A percentile compares a stretch with the other conserved stretches of the same genome.
These are phyloP conservation scores for Coemansia sp. DNA, from an alignment of 371 early-diverging fungal species.

Conservation along the genomic window DNA sequence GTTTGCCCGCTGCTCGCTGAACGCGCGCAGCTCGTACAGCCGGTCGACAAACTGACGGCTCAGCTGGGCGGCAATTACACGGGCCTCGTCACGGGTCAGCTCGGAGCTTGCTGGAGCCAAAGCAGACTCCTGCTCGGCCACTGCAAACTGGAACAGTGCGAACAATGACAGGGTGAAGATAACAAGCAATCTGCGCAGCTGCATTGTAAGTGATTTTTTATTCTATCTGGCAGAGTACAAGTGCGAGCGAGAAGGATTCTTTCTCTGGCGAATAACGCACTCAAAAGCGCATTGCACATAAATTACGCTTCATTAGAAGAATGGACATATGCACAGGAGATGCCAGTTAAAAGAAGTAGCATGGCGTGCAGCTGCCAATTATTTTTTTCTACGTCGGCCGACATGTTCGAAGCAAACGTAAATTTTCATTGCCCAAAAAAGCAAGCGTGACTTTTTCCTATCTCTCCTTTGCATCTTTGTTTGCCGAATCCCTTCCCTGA, in stretches of 20 bases:
- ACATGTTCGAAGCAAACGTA: too few relatives aligned
- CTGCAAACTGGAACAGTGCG: neutral
- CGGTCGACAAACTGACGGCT: slow-evolving; percentile 26
- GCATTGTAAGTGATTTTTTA: neutral
- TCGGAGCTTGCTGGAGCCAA: neutral
- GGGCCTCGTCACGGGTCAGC: slow-evolving; percentile 22
- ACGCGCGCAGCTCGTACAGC: slow-evolving; percentile 20
- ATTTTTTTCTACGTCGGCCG: too few relatives aligned
- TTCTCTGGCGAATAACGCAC: neutral
- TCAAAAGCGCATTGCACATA: neutral
- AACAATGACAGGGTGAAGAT: neutral
- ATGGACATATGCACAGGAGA: neutral
- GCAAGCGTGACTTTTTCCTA: neutral
- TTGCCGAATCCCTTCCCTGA: too few relatives aligned
- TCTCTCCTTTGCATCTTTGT: neutral
- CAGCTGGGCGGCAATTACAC: slow-evolving; percentile 13
- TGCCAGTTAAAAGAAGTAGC: slow-evolving; percentile 2
- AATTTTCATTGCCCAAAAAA: too few relatives aligned
- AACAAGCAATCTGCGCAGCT: neutral
- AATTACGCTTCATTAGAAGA: neutral
- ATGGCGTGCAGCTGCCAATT: too few relatives aligned
- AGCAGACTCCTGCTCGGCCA: neutral
- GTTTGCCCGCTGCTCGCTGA: slow-evolving; percentile 8
- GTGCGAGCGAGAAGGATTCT: neutral
- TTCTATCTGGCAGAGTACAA: neutral